These are phyloP conservation scores for Trypanosoma platydactyli DNA, from an alignment of 208 protist species.

Conservation along the genomic window DNA sequence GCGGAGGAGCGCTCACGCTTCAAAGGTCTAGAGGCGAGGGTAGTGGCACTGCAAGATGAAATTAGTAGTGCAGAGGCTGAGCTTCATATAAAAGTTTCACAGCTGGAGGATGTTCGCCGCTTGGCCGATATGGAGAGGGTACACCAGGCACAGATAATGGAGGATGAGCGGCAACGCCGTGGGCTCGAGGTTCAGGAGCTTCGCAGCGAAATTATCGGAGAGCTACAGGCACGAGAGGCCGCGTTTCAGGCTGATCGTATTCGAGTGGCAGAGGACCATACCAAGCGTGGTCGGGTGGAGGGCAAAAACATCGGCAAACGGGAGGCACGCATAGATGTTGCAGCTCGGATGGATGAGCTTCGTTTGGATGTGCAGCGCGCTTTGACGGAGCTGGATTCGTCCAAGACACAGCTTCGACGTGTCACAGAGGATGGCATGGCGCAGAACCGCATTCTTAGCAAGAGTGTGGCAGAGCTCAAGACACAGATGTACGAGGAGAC, in stretches of 20 bases:
- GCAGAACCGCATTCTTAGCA: conserved; percentile 37
- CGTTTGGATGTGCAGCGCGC: conserved; percentile 54
- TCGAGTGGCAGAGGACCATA: conserved; percentile 58
- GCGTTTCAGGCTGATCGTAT: conserved; percentile 50
- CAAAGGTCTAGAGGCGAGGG: conserved; percentile 38
- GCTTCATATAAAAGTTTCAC: conserved; percentile 37
- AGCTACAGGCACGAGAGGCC: conserved; percentile 55
- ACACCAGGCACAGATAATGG: conserved; percentile 61
- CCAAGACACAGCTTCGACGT: conserved; percentile 54
- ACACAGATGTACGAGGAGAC: conserved; percentile 31
- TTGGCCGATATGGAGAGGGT: conserved; percentile 56
- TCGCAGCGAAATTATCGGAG: conserved; percentile 59
- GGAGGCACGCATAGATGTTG: conserved; percentile 40
- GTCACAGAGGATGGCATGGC: conserved; percentile 49
- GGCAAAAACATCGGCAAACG: conserved; percentile 49
- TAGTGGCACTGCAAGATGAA: conserved; percentile 36
- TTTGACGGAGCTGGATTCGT: conserved; percentile 43
- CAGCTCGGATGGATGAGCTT: conserved; percentile 54
- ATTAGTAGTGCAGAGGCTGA: conserved; percentile 30
- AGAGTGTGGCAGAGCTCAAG: conserved; percentile 29
- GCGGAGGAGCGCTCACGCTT: conserved; percentile 52
- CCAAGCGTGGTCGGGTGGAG: conserved; percentile 47
- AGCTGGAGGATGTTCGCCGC: conserved; percentile 43
- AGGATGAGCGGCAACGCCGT: conserved; percentile 65
- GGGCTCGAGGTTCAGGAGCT: conserved; percentile 55